Base-by-base conservation (phyloP, 1,139 yeast species). In the Suhomyces anneliseae region DNA sequence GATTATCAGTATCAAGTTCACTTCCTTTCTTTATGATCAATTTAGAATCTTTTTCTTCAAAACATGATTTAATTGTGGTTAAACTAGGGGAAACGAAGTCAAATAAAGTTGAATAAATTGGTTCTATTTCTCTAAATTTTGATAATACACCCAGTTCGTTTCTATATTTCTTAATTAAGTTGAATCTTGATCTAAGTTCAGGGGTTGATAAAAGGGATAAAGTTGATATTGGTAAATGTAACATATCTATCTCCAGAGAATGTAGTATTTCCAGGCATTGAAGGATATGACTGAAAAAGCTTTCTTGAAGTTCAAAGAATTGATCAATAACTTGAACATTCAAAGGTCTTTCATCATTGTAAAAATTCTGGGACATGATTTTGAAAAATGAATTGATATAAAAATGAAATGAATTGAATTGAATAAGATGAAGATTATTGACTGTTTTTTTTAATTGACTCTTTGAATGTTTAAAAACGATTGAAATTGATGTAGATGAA, bases 161-260 rank as follows among this genome's bases (percentile, higher is more conserved):
- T 31, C 48, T 47, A 43, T 51, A 54, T 44, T 51, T 52, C 38
- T 44, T 46, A 31, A 54, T 46, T 14, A 54, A 42, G 11, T 44
- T 42, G 27, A 35, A 45, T 5, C 57, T 38, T 11, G 48, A 40
- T 29, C 42, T 35, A 33, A 52, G 38, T 38, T 50, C 51, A 8
- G 35, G 24, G 6, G 48, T 27, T 29, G 50, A 47, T 14, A 48
- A 50, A 19, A 46, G 36, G 7, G 32, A 34, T 14, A 44, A 33
- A 34, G 27, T 14, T 36, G 19, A 32, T 40, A 52, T 35, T 27
- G 47, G 43, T 10, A 43, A 37, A 24, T 39, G 26, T 33, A 52
- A 39, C 31, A 43, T n/a, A 6, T 41, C 27, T 6, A 52, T 44
- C 27, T 48, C 45, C 8, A 46, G 46, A 14, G 46, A 34, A 15